Evolutionary conservation across 2,329 filamentous ascomycete species (phyloP), one percentile per base, ranked within the genome.

Genomic region (Ampelomyces quisqualis): DNA sequence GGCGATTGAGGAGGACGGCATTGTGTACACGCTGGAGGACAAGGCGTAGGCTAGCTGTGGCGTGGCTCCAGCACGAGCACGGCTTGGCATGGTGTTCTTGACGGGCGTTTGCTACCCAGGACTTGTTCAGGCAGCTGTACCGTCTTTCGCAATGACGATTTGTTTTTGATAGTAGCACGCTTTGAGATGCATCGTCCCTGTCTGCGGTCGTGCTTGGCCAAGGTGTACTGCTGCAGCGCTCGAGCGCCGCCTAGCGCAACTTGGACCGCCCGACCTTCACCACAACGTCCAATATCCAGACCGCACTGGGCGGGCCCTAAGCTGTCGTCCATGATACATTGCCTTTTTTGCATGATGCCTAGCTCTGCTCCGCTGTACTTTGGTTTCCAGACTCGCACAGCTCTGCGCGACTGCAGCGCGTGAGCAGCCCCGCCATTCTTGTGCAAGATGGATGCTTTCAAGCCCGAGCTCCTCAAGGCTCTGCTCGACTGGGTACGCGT

Each of bases 1-100:
- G 1, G 66, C 76, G 20, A 81, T 96, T 49, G 90, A 95, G 69
- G 82, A 90, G 58, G 89, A 95, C 61, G 74, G 85, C 60, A 70
- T 84, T 18, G 78, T 93, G 34, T 74, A 49, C 7, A 79, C 61
- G 7, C 55, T 62, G 40, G 45, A 52, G 2, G 38, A 56, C 10
- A 43, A 51, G 33, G 42, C 36, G 35, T 48, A 31, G 17, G 29
- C 29, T 3, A 9, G 8, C 6, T 17, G 29, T 3, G 4, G 11
- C 37, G 6, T 6, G 6, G 21, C 21, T 23, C 21, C 21, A 23
- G 21, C 23, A 19, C 9, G 8, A 20, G 24, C 15, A 30, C 18
- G 28, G 18, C 5, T 17, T 31, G 29, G 17, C 17, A 26, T 38
- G 29, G 14, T 9, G 19, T 24, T 24, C 22, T 24, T 10, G 22